Evolutionary conservation across 305 asterid genomes (phyloP), one percentile per base, ranked within the genome.

Genomic region (Solanum hybrid): DNA sequence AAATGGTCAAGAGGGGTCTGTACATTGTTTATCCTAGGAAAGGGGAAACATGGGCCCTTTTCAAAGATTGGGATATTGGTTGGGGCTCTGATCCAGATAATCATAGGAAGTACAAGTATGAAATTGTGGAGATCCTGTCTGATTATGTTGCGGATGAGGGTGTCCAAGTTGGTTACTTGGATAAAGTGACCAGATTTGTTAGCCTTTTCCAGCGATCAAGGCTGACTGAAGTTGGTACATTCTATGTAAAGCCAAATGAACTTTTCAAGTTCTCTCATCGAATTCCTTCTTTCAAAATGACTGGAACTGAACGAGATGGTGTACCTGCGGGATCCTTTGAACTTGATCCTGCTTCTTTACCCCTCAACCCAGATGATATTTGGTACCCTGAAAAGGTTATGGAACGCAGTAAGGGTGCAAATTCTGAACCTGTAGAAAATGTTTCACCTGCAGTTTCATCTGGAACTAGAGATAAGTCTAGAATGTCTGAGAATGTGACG

Each of bases 1-100:
- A 86, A 86, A 95, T 90, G 82, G 96, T 93, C 90, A 90, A 51
- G 90, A 93, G 81, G 82, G 93, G 93, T 31, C 88, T 93, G 35
- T 80, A 90, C 77, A 10, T 75, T 87, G 90, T 97, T 45, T 94
- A 94, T 92, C 99, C 99, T 29, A 91, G 94, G 88, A 86, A 90
- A 91, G 99, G 98, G 19, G 98, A 97, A 89, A 91, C 89, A 29
- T 97, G 99, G 99, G 98, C 98, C 71, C 93, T 97, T 86, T 93
- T 94, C 90, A 93, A 90, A 89, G 95, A 92, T 80, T 96, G 98
- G 98, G 92, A 94, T 92, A 89, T 88, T 14, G 89, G 88, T 84
- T 97, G 99, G 99, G 90, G 91, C 90, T 88, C 89, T 34, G 90
- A 94, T 31, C 91, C 94, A 1, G 91, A 92, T 37, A 92, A 91